Evolutionary conservation across 2,329 filamentous ascomycete genomes (phyloP).

Genomic region (Hypoxylon sp.): DNA sequence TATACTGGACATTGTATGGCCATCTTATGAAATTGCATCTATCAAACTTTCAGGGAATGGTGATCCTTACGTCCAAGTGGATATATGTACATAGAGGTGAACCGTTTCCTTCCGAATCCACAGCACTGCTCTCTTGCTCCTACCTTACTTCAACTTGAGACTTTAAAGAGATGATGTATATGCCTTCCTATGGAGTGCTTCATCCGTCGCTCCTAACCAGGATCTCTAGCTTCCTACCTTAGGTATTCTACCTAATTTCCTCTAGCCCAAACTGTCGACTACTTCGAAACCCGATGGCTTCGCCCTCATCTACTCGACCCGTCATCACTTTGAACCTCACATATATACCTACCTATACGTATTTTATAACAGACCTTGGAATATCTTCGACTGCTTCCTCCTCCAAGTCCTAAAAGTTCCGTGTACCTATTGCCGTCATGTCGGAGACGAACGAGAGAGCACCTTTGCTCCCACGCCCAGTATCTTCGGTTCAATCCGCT

Average conservation of each 20-base stretch:
- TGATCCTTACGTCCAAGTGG: neutral
- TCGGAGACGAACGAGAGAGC: constrained; percentile 44
- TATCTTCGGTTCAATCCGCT: constrained; percentile 13
- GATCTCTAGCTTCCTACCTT: neutral
- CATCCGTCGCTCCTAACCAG: neutral
- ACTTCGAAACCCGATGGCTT: constrained; percentile 5
- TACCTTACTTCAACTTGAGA: neutral
- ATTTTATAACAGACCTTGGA: neutral
- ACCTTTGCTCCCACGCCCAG: constrained; percentile 48
- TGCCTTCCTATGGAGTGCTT: neutral
- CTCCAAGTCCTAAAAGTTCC: constrained; percentile 15
- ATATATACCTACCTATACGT: constrained; percentile 19
- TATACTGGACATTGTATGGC: too few relatives aligned
- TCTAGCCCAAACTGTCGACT: neutral
- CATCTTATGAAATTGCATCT: too few relatives aligned
- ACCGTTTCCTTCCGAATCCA: neutral
- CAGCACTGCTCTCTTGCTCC: neutral
- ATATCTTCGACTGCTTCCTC: constrained; percentile 4
- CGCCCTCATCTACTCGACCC: neutral
- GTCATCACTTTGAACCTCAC: constrained; percentile 11
- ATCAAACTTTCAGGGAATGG: too few relatives aligned
- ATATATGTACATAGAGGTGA: neutral
- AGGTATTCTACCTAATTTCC: neutral
- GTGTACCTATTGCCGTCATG: constrained; percentile 39
- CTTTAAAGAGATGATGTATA: neutral